Conservation (phyloP, 192 early-diverging fungal species). For the Podila epicladia region DNA sequence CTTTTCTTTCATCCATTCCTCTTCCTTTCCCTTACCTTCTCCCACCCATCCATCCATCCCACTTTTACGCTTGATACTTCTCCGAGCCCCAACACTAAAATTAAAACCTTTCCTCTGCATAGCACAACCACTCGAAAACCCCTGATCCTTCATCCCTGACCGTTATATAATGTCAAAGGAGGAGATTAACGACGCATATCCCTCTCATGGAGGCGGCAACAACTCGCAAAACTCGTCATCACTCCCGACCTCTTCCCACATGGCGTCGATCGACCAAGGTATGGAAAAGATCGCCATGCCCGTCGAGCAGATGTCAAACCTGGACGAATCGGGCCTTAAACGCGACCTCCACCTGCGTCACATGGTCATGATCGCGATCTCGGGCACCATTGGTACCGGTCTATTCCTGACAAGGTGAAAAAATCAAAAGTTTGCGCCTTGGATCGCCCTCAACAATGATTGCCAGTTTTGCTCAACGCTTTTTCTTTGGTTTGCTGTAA, state of each 20-base stretch:
- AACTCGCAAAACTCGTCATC: neutral
- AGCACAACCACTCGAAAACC: too few species aligned
- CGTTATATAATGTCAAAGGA: neutral
- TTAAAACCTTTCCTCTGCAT: neutral
- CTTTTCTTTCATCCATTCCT: neutral
- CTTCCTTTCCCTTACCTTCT: neutral
- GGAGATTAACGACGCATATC: neutral
- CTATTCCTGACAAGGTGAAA: conserved; percentile 72
- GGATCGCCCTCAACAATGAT: neutral
- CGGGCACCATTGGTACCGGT: conserved; percentile 77
- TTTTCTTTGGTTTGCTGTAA: neutral
- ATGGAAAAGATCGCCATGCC: neutral
- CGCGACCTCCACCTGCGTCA: conserved; percentile 63
- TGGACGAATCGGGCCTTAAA: conserved; percentile 41
- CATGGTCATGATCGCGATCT: conserved; percentile 76
- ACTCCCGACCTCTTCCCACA: neutral
- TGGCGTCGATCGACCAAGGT: neutral
- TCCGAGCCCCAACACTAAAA: neutral
- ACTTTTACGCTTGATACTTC: too few species aligned
- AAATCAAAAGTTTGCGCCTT: neutral
- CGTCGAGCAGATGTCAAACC: neutral
- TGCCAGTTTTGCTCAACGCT: neutral
- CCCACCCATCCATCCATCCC: neutral
- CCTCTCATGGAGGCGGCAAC: neutral
- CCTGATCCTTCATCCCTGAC: too few species aligned